These are phyloP conservation scores for Trichoderma gracile DNA, from an alignment of 2,329 filamentous ascomycete genomes.

Conservation along the genomic window DNA sequence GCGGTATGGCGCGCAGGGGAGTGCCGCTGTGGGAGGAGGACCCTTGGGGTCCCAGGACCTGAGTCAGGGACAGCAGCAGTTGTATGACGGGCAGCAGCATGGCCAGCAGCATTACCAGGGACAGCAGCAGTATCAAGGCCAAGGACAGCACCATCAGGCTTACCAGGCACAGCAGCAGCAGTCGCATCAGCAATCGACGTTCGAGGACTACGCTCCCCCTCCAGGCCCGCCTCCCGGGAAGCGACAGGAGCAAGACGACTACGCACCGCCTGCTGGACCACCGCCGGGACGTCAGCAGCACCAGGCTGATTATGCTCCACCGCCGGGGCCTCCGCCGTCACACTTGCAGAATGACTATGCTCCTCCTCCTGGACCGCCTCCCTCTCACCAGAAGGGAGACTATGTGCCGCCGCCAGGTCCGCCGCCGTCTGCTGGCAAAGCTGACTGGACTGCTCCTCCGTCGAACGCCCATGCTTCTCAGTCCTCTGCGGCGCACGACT, in stretches of 20 bases:
- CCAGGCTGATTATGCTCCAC: conserved; percentile 29
- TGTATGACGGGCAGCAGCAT: conserved; percentile 30
- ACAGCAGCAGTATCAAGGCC: not conserved
- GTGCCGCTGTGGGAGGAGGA: conserved; percentile 21
- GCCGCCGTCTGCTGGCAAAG: conserved; percentile 30
- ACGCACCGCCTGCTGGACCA: conserved; percentile 31
- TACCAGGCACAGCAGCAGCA: conserved; percentile 8
- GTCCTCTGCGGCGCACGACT: conserved; percentile 58
- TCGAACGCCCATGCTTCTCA: conserved; percentile 38
- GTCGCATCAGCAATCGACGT: not conserved
- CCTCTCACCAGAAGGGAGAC: conserved; percentile 11
- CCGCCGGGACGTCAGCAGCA: conserved; percentile 30
- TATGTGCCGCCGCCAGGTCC: conserved; percentile 38
- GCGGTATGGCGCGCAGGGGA: conserved; percentile 21
- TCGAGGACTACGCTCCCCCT: conserved; percentile 37
- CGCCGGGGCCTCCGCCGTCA: conserved; percentile 32
- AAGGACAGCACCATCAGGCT: too few relatives aligned
- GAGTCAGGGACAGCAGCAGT: not conserved
- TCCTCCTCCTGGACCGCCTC: conserved; percentile 41
- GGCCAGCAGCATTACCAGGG: not conserved
- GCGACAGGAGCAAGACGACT: conserved; percentile 27
- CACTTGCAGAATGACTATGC: conserved; percentile 27
- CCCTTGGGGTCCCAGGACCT: conserved; percentile 10
- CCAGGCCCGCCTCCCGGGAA: conserved; percentile 36
- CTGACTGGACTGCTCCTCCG: conserved; percentile 40